phyloP scores from a whole-genome alignment of 495 filamentous ascomycete species.

The Aspergillus ellipticus region DNA sequence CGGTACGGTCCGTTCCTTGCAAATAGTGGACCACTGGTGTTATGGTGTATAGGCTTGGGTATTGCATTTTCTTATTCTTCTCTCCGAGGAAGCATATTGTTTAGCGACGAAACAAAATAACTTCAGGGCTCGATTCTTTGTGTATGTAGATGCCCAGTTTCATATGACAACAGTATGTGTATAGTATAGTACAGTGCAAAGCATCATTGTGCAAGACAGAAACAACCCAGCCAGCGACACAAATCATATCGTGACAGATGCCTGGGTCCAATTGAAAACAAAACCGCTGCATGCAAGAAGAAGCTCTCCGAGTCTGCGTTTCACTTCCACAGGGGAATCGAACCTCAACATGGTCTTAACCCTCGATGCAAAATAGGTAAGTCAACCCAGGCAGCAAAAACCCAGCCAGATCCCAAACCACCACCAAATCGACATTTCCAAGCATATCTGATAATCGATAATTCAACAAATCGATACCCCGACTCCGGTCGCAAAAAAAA shows the following conservation, averaged over 20 bases:
- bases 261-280: conserved; percentile 17
- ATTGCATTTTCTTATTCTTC: neutral
- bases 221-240: neutral
- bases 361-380: neutral
- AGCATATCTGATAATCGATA: neutral
- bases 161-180: conserved; percentile 18
- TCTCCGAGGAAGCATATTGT: neutral
- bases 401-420: neutral
- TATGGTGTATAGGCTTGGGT: conserved; percentile 4
- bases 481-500: conserved; percentile 8
- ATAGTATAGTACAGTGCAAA: conserved; percentile 35
- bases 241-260: neutral
- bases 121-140: neutral
- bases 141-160: conserved; percentile 4
- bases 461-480: conserved; percentile 4
- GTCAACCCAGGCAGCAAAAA: neutral
- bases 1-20: neutral
- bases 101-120: neutral
- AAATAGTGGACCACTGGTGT: conserved; percentile 5
- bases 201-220: neutral
- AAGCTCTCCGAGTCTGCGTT: neutral
- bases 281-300: conserved; percentile 42
- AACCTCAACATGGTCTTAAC: neutral
- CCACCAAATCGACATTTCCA: neutral
- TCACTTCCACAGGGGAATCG: neutral